phyloP scores from a whole-genome alignment of 768 basidiomycete genomes.

The Tricholoma furcatifolium region DNA sequence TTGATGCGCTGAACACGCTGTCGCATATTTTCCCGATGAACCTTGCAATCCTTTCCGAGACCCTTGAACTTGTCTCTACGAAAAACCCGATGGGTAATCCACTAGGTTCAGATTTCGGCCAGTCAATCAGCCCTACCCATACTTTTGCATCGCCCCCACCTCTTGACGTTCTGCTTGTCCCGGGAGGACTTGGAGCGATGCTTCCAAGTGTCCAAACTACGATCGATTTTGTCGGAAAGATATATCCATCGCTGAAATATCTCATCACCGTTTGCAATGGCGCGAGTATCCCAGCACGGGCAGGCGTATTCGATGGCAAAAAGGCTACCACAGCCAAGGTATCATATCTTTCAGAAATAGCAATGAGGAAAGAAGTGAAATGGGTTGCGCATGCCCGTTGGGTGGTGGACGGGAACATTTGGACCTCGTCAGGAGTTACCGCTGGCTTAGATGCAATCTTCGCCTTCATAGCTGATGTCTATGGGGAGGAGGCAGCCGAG shows the following conservation, averaged over 20 bases:
- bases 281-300: constrained; percentile 36
- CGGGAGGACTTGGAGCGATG: constrained; percentile 29
- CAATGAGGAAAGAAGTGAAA: constrained; percentile 30
- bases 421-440: constrained; percentile 47
- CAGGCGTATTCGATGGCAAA: constrained; percentile 43
- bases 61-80: constrained; percentile 28
- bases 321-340: constrained; percentile 46
- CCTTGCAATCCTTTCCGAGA: constrained; percentile 24
- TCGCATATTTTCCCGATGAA: constrained; percentile 21
- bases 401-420: constrained; percentile 49
- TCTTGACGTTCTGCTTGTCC: constrained; percentile 35
- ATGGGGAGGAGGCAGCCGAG: constrained; percentile 33
- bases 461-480: constrained; percentile 34
- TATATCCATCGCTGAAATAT: constrained; percentile 37
- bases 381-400: constrained; percentile 47
- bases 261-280: constrained; percentile 47
- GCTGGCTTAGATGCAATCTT: constrained; percentile 40
- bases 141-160: constrained; percentile 33
- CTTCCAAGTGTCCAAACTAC: constrained; percentile 21
- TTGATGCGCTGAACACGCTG: constrained; percentile 29
- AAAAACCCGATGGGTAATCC: constrained; percentile 1
- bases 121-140: constrained; percentile 35
- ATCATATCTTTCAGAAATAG: constrained; percentile 25
- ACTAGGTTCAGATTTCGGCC: constrained; percentile 11
- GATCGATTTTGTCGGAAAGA: constrained; percentile 30